A percentile compares a stretch with the other conserved stretches of the same genome.
These are phyloP conservation scores for Fusarium brachygibbosum DNA, from an alignment of 2,329 filamentous ascomycete genomes.

Conservation along the genomic window DNA sequence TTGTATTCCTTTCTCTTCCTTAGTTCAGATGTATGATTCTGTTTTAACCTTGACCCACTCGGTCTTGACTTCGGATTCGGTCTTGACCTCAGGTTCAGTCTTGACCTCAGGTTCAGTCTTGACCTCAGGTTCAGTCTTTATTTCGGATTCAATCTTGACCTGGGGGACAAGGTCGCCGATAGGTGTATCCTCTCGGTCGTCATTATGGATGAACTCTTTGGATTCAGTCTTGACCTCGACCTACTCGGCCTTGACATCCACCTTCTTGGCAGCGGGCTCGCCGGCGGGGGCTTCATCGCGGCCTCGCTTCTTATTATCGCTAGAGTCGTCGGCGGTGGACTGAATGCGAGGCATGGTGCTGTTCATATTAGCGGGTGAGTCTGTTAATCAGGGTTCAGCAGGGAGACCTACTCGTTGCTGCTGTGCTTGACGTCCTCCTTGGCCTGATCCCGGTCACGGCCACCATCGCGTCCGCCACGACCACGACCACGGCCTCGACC, in stretches of 20 bases:
- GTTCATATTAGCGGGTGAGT: slow-evolving; percentile 32
- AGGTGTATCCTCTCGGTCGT: background rate
- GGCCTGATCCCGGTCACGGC: slow-evolving; percentile 55
- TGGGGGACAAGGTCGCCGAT: background rate
- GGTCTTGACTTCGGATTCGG: slow-evolving; percentile 64
- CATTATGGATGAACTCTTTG: background rate
- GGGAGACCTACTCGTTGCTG: slow-evolving; percentile 46
- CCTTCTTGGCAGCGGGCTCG: slow-evolving; percentile 72
- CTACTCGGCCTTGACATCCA: slow-evolving; percentile 67
- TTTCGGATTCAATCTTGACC: background rate
- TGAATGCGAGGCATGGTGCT: slow-evolving; percentile 59
- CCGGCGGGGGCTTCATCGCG: slow-evolving; percentile 62
- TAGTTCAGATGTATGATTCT: background rate
- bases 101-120: slow-evolving; percentile 64
- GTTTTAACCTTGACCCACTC: slow-evolving; percentile 26
- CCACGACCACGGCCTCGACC: slow-evolving; percentile 61
- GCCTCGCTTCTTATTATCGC: slow-evolving; percentile 65
- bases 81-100: slow-evolving; percentile 70
- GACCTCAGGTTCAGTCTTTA: background rate
- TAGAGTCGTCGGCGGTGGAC: slow-evolving; percentile 57
- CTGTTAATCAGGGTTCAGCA: background rate
- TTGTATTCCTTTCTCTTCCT: slow-evolving; percentile 9
- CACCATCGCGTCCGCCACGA: slow-evolving; percentile 57
- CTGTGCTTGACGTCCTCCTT: slow-evolving; percentile 48
- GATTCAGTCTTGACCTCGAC: slow-evolving; percentile 65